Conservation (phyloP, 2,329 filamentous ascomycete genomes). For the Hyphodiscus sp. region DNA sequence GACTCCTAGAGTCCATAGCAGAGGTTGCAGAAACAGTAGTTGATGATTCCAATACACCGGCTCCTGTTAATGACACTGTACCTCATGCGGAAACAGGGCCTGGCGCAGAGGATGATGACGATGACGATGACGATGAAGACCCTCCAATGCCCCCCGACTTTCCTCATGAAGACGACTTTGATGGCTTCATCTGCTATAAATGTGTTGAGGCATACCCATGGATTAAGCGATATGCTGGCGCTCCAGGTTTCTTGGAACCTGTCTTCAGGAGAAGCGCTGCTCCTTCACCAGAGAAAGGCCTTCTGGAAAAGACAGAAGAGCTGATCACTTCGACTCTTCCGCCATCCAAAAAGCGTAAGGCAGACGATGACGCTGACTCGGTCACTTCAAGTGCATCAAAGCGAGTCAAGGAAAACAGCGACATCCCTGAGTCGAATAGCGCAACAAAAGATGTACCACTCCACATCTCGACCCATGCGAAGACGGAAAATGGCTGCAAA, state of each 20-base stretch:
- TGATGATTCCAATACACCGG: conserved; percentile 8
- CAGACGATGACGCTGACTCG: conserved; percentile 39
- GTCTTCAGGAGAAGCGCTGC: conserved; percentile 45
- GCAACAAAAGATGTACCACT: conserved; percentile 16
- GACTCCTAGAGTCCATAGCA: conserved; percentile 41
- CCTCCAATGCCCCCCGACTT: conserved; percentile 77
- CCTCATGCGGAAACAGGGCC: conserved; percentile 23
- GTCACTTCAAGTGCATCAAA: conserved; percentile 37
- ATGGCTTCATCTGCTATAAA: conserved; percentile 88
- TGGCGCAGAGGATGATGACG: conserved; percentile 20
- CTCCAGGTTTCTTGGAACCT: conserved; percentile 70
- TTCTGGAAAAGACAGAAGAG: conserved; percentile 20
- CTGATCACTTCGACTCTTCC: conserved; percentile 9
- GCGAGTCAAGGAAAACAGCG: conserved; percentile 38
- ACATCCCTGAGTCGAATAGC: conserved; percentile 1
- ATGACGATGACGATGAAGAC: conserved; percentile 49
- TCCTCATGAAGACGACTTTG: conserved; percentile 82
- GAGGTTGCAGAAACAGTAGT: conserved; percentile 39
- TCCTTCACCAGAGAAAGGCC: conserved; percentile 27
- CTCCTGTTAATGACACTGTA: conserved; percentile 9
- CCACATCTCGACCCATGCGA: background rate
- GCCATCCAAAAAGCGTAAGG: conserved; percentile 58
- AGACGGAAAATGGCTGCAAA: conserved; percentile 44
- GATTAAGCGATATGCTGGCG: conserved; percentile 83
- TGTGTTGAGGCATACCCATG: conserved; percentile 83